These are phyloP conservation scores for Rhizopogon vinicolor DNA, from an alignment of 768 basidiomycete species.

Conservation along the genomic window DNA sequence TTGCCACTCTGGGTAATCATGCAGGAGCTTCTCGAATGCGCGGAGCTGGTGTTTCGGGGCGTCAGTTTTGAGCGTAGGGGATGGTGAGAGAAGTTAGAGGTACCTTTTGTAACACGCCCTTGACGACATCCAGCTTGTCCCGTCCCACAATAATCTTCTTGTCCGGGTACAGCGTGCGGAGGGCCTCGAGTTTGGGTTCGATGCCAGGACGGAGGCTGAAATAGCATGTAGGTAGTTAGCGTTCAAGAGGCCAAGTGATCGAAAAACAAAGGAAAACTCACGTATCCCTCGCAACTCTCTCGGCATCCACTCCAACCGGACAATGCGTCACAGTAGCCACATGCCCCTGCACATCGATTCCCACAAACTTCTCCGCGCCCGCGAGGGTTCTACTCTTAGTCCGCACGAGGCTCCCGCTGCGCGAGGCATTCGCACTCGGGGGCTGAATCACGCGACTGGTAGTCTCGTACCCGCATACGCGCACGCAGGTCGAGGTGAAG, in stretches of 20 bases:
- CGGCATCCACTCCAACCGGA: constrained; percentile 94
- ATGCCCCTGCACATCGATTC: constrained; percentile 85
- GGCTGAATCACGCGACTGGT: constrained; percentile 27
- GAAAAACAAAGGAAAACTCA: constrained; percentile 26
- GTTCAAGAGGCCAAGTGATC: not conserved
- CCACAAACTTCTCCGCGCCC: constrained; percentile 21
- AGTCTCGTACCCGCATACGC: constrained; percentile 94
- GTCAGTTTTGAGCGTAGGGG: not conserved
- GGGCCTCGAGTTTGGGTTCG: constrained; percentile 83
- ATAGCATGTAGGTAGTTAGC: not conserved
- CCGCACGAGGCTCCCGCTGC: constrained; percentile 4
- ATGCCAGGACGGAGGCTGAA: constrained; percentile 71
- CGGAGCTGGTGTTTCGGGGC: constrained; percentile 53
- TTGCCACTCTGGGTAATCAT: constrained; percentile 93
- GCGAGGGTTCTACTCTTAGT: not conserved
- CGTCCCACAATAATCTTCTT: constrained; percentile 99
- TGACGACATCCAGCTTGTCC: constrained; percentile 98
- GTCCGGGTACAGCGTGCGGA: constrained; percentile 81
- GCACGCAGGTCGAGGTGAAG: constrained; percentile 91
- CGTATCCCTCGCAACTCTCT: constrained; percentile 81
- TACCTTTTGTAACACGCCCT: constrained; percentile 95
- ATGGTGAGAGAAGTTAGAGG: not conserved
- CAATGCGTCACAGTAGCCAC: constrained; percentile 82
- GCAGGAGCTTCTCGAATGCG: constrained; percentile 91
- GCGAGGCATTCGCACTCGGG: not conserved